Conservation (phyloP, 1,284 basidiomycete genomes). For the Laetiporus sulphureus region DNA sequence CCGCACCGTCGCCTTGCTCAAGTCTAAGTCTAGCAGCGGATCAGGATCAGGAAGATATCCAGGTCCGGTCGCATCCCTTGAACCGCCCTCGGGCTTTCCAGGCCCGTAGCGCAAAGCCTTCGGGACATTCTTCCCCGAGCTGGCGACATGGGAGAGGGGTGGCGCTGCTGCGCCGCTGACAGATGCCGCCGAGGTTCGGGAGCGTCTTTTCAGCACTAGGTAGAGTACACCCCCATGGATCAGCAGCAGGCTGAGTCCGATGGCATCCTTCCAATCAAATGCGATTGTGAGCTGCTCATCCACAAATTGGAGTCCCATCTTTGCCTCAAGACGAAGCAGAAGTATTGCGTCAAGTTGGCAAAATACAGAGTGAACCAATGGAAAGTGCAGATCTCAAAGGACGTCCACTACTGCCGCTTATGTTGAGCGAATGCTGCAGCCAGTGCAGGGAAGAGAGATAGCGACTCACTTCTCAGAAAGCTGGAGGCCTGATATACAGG, state of each 20-base stretch:
- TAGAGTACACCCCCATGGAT: not conserved
- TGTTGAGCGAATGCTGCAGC: too few relatives aligned
- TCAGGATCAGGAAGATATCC: conserved; percentile 23
- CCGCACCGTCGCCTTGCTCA: conserved; percentile 24
- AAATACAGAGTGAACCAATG: too few relatives aligned
- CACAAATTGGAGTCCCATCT: not conserved
- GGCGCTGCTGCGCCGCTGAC: not conserved
- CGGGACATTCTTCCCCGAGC: not conserved
- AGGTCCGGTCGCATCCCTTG: conserved; percentile 7
- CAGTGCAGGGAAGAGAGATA: too few relatives aligned
- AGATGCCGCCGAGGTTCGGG: not conserved
- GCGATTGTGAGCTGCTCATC: not conserved
- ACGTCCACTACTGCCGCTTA: too few relatives aligned
- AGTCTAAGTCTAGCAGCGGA: conserved; percentile 24
- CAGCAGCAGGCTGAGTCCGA: not conserved
- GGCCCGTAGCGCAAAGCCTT: conserved; percentile 6
- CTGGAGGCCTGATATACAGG: too few relatives aligned
- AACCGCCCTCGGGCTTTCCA: conserved; percentile 1
- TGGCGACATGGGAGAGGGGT: not conserved
- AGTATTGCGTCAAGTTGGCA: too few relatives aligned
- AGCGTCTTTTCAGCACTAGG: not conserved
- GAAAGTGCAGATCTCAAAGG: too few relatives aligned
- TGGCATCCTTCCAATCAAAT: not conserved
- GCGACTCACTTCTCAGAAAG: too few relatives aligned
- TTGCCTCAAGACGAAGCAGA: too few relatives aligned